Percentiles rank a stretch among this genome's conserved stretches.
phyloP scores from a whole-genome alignment of 768 basidiomycete species.

The Pulveroboletus sp. region DNA sequence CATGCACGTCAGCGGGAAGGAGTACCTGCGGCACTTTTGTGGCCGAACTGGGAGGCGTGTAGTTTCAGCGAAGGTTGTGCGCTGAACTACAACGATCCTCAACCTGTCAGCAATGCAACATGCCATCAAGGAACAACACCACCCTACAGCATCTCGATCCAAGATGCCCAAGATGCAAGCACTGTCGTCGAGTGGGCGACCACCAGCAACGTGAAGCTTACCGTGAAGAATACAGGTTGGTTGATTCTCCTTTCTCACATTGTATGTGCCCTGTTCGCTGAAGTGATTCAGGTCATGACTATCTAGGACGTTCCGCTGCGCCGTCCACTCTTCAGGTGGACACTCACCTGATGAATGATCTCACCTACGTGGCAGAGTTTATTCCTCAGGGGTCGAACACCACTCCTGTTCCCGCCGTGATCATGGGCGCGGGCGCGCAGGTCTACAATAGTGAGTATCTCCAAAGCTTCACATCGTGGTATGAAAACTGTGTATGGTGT shows the following conservation, averaged over 20 bases:
- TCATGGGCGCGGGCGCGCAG: constrained; percentile 19
- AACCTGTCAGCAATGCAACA: constrained; percentile 3
- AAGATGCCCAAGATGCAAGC: constrained; percentile 20
- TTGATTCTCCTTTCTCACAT: neutral
- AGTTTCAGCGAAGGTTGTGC: constrained; percentile 15
- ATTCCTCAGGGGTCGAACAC: constrained; percentile 16
- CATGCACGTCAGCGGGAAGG: constrained; percentile 16
- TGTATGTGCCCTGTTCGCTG: neutral
- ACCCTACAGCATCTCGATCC: constrained; percentile 19
- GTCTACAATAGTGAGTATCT: constrained; percentile 11
- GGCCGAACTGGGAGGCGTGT: constrained; percentile 24
- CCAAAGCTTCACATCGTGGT: neutral
- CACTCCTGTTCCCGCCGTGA: constrained; percentile 15
- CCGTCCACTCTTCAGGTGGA: constrained; percentile 24
- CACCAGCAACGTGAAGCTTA: constrained; percentile 17
- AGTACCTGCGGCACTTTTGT: constrained; percentile 17
- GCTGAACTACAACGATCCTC: constrained; percentile 18
- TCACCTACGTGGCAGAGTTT: constrained; percentile 16
- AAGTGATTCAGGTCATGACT: constrained; percentile 18
- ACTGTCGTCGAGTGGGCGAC: constrained; percentile 19
- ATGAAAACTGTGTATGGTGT: neutral
- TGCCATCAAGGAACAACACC: constrained; percentile 22
- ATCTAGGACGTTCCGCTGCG: constrained; percentile 20
- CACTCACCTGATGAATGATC: constrained; percentile 14
- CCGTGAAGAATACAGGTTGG: constrained; percentile 23